Conservation (phyloP, 768 basidiomycete species). For the Termitomyces sp. region DNA sequence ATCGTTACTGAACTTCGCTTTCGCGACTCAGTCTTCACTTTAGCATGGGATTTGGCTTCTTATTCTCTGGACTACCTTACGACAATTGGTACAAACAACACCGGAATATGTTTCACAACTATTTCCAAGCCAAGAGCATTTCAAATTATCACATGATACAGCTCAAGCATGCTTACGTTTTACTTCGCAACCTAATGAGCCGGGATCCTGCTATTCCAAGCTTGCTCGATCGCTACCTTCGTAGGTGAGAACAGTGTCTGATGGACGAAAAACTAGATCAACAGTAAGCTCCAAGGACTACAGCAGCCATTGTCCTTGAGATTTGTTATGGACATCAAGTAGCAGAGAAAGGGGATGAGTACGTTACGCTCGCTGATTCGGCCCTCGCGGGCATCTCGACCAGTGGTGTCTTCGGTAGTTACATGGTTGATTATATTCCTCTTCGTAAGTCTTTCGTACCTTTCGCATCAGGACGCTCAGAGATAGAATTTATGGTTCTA, state of each 20-base stretch:
- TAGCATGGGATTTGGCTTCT: constrained; percentile 17
- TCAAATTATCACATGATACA: constrained; percentile 16
- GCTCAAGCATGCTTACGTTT: constrained; percentile 15
- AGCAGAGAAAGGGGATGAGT: constrained; percentile 17
- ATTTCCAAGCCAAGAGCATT: constrained; percentile 16
- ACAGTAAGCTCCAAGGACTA: neutral
- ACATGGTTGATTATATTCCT: constrained; percentile 15
- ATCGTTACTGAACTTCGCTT: neutral
- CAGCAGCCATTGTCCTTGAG: constrained; percentile 9
- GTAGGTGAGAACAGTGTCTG: constrained; percentile 16
- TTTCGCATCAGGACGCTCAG: too few species aligned
- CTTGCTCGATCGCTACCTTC: constrained; percentile 19
- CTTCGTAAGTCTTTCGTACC: neutral
- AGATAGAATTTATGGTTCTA: constrained; percentile 1
- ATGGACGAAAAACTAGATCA: neutral
- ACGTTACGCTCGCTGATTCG: constrained; percentile 18
- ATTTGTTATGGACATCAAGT: constrained; percentile 15
- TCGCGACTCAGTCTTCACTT: neutral
- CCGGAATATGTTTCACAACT: constrained; percentile 18
- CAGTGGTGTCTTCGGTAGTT: constrained; percentile 16
- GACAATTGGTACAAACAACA: constrained; percentile 17
- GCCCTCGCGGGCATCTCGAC: constrained; percentile 16
- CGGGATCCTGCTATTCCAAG: constrained; percentile 11
- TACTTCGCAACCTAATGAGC: constrained; percentile 17
- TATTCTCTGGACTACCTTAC: constrained; percentile 17